Evolutionary conservation across 768 basidiomycete species (phyloP).

Genomic region (Psilocybe tampanensis): DNA sequence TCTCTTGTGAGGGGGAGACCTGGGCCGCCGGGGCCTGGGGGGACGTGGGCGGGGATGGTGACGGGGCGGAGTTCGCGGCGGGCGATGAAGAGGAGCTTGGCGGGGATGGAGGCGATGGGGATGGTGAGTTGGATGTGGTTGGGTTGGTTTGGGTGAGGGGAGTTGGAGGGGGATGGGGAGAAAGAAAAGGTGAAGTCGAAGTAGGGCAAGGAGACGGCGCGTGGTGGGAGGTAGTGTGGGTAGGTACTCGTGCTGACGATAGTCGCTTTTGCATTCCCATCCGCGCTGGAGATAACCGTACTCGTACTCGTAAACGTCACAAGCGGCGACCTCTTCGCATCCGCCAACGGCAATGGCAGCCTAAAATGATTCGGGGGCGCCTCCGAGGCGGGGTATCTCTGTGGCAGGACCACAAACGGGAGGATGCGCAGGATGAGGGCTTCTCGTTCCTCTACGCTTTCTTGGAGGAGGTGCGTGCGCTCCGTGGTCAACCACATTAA

Average conservation of each 20-base stretch:
- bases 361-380: slow-evolving; percentile 64
- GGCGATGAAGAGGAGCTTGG: slow-evolving; percentile 64
- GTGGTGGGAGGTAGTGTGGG: slow-evolving; percentile 20
- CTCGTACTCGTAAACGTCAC: slow-evolving; percentile 45
- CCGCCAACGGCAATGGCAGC: slow-evolving; percentile 51
- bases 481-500: slow-evolving; percentile 64
- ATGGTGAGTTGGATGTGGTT: slow-evolving; percentile 30
- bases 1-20: slow-evolving; percentile 46
- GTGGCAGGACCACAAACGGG: slow-evolving; percentile 44
- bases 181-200: slow-evolving; percentile 32
- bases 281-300: not conserved
- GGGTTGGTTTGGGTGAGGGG: not conserved
- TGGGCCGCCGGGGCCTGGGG: not conserved
- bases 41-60: slow-evolving; percentile 40
- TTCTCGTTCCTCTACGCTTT: slow-evolving; percentile 27
- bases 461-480: slow-evolving; percentile 23
- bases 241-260: slow-evolving; percentile 3
- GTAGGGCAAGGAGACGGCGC: not conserved
- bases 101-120: slow-evolving; percentile 51
- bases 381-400: slow-evolving; percentile 56
- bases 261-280: too few species aligned
- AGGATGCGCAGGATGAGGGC: slow-evolving; percentile 29
- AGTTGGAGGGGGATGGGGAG: slow-evolving; percentile 27
- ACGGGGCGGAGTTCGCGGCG: slow-evolving; percentile 54
- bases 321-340: not conserved